Conservation (phyloP, 305 asterid genomes). For the Fraxinus latifolia region DNA sequence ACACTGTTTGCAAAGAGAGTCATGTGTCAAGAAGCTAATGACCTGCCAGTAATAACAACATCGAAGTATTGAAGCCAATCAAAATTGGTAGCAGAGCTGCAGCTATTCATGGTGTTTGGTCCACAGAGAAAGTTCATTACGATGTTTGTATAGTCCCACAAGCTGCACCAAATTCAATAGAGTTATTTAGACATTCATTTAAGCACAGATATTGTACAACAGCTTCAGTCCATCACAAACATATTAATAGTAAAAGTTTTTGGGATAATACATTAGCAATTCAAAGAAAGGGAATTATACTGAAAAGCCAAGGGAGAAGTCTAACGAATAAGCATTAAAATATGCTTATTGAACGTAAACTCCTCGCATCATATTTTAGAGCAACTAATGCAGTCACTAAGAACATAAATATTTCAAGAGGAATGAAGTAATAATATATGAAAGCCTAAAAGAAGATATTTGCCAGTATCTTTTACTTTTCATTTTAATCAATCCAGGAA, state of each 20-base stretch:
- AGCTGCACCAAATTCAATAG: conserved; percentile 55
- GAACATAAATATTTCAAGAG: neutral
- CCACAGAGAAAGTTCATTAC: conserved; percentile 98
- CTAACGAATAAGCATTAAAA: neutral
- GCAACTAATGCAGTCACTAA: neutral
- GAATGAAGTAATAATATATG: neutral
- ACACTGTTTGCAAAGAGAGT: conserved; percentile 9
- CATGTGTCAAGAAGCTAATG: conserved; percentile 27
- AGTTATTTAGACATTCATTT: conserved; percentile 17
- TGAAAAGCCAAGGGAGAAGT: neutral
- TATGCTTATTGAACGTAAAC: neutral
- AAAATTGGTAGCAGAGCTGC: conserved; percentile 42
- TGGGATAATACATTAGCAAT: neutral
- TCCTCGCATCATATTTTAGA: neutral
- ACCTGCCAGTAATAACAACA: conserved; percentile 97
- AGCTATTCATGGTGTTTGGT: conserved; percentile 43
- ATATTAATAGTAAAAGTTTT: neutral
- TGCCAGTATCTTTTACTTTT: neutral
- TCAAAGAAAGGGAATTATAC: neutral
- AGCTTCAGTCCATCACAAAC: neutral
- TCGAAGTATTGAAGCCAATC: conserved; percentile 91
- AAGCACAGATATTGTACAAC: conserved; percentile 8
- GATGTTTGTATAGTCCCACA: conserved; percentile 92
- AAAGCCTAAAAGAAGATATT: neutral
- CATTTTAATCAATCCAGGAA: neutral